Evolutionary conservation across 2,329 filamentous ascomycete species (phyloP).

Genomic region (Tolypocladium tropicale): DNA sequence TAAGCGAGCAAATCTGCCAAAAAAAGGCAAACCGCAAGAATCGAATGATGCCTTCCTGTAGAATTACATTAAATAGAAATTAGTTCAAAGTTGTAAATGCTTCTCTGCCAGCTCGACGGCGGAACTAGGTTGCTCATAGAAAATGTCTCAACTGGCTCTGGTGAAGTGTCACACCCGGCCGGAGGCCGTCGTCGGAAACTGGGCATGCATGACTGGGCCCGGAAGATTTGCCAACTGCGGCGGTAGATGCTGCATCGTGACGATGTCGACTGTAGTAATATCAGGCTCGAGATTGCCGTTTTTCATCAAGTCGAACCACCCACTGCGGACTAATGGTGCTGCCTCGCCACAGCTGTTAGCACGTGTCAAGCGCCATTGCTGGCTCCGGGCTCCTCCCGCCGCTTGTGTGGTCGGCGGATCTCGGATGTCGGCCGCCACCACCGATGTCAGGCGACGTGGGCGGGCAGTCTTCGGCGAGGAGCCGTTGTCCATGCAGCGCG

Average conservation of each 20-base stretch:
- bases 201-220: background rate
- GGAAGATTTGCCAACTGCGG: background rate
- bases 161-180: too few relatives aligned
- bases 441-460: background rate
- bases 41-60: rapidly evolving
- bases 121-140: background rate
- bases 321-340: background rate
- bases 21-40: background rate
- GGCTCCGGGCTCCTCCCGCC: background rate
- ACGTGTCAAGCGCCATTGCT: background rate
- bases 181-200: background rate
- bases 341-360: background rate
- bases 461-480: background rate
- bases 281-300: background rate
- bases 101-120: background rate
- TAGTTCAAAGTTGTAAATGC: background rate
- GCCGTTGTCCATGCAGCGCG: background rate
- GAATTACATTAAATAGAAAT: background rate
- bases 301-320: background rate
- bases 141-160: too few relatives aligned
- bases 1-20: background rate
- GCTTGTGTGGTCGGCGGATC: background rate
- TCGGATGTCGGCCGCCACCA: background rate
- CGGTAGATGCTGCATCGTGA: background rate
- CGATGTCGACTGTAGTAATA: background rate